Conservation (phyloP, 73 alveolate species). For the Halteria grandinella region DNA sequence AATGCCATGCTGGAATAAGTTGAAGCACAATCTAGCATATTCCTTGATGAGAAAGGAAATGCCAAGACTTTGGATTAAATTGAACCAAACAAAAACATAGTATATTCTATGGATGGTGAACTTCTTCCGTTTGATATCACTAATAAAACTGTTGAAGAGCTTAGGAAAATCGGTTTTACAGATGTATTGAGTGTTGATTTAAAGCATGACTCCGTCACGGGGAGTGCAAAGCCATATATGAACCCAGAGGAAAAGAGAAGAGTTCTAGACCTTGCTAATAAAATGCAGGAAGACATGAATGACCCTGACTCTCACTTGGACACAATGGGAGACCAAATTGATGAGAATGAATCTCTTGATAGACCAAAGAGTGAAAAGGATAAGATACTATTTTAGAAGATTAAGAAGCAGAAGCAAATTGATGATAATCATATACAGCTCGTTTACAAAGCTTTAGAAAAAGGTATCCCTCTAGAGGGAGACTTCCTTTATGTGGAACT, state of each 20-base stretch:
- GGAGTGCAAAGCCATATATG: neutral
- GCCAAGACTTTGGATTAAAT: neutral
- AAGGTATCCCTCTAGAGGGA: slow-evolving; percentile 34
- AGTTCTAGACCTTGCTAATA: neutral
- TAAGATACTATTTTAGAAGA: neutral
- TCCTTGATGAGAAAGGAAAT: neutral
- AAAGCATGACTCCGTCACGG: neutral
- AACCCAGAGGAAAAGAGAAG: slow-evolving; percentile 5
- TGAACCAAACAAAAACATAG: neutral
- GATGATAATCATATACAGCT: slow-evolving; percentile 2
- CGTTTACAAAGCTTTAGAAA: slow-evolving; percentile 23
- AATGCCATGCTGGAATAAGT: neutral
- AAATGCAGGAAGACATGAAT: slow-evolving; percentile 30
- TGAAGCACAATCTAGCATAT: neutral
- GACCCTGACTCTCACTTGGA: neutral
- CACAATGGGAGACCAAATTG: neutral
- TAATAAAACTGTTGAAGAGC: slow-evolving; percentile 33
- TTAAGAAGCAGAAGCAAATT: slow-evolving; percentile 11
- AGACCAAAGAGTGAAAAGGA: neutral
- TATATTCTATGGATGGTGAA: neutral
- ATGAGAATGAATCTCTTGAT: neutral
- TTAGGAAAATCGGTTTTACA: slow-evolving; percentile 28
- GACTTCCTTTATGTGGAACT: slow-evolving; percentile 9
- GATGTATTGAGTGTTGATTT: neutral
- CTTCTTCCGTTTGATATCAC: slow-evolving; percentile 3